Base-by-base conservation (phyloP, 2,329 filamentous ascomycete species). In the Paramyrothecium roridum region DNA sequence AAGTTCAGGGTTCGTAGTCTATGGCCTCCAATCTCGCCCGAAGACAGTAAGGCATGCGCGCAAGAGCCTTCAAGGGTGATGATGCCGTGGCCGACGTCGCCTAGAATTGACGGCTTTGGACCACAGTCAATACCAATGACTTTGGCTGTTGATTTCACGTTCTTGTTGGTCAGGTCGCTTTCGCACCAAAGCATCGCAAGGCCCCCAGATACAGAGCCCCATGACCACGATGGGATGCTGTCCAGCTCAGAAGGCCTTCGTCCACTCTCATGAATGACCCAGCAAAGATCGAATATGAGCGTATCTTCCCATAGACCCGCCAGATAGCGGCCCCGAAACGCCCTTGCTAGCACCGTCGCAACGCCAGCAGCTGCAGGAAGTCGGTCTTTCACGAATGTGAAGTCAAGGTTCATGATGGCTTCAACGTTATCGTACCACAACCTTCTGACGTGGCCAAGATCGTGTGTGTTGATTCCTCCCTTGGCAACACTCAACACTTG, bases 341-440 rank as follows among this genome's bases (percentile, higher is more conserved):
- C 50, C 12, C 30, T 52, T 13, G 52, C 54, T 10, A 60, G 50
- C 12, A 54, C 52, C 33, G 54, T 54, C 2, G 52, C 52, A 8
- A 60, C 46, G 1, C 58, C 58, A 8, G 56, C 58, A 4, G 53
- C 53, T 2, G 58, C 58, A 11, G 56, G 52, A 4, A 60, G 22
- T 3, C 58, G 56, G 49, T 60, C 58, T 7, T 51, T 53, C 12
- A 54, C 45, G 20, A 49, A 60, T 23, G 58, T 58, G 33, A 60
- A 60, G 23, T 60, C 56, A 6, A 60, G 56, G 8, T 52, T 54
- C 58, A 58, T 60, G 26, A 60, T 55, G 49, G 50, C 56, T 26
- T 56, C 54, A 2, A 60, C 33, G 8, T 58, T 60, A n/a, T 58
- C 58, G 19, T 60, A 58, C 58, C 58, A 60, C 13, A 60, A 40